These are phyloP conservation scores for Eucalyptus rudis DNA, from an alignment of 345 rosid species.

Conservation along the genomic window DNA sequence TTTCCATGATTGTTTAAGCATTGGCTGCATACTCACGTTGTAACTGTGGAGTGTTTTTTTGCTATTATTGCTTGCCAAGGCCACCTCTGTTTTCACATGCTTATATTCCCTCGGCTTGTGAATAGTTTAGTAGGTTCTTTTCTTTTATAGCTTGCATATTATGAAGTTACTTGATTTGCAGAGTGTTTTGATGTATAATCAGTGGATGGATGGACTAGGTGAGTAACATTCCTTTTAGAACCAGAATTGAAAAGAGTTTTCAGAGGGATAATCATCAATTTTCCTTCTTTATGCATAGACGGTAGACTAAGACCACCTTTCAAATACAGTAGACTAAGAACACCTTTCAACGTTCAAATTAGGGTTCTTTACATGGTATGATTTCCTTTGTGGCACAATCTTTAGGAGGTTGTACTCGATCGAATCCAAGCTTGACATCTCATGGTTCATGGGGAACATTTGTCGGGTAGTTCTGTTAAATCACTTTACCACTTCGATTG, in stretches of 20 bases:
- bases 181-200: background rate
- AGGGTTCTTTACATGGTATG: background rate
- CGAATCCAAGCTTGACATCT: background rate
- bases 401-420: background rate
- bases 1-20: background rate
- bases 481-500: background rate
- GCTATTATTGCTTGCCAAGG: background rate
- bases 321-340: background rate
- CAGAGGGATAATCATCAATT: background rate
- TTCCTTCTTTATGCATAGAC: background rate
- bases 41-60: background rate
- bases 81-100: background rate
- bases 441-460: background rate
- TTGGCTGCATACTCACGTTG: background rate
- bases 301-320: background rate
- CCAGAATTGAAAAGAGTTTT: background rate
- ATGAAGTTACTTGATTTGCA: background rate
- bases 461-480: background rate
- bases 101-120: background rate
- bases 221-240: background rate
- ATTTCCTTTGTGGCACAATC: background rate
- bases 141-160: background rate
- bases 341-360: background rate
- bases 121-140: background rate
- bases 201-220: background rate